phyloP scores from a whole-genome alignment of 2,329 filamentous ascomycete species.

The Colletotrichum eleusines region DNA sequence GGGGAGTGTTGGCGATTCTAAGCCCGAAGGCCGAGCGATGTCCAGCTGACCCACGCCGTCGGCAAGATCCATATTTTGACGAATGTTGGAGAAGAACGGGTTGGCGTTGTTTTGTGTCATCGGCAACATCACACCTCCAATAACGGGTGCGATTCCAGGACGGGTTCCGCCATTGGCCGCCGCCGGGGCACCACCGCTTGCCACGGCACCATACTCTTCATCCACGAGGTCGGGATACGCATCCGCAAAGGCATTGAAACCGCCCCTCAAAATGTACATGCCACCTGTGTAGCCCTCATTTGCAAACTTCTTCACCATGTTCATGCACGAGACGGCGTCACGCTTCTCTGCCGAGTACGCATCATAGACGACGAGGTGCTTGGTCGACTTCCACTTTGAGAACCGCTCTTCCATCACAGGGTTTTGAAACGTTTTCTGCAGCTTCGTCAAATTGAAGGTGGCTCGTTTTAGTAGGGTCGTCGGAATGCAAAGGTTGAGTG shows the following conservation, averaged over 20 bases:
- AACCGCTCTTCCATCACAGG: slow-evolving; percentile 79
- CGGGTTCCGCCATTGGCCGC: slow-evolving; percentile 56
- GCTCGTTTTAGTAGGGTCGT: slow-evolving; percentile 92
- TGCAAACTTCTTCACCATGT: slow-evolving; percentile 93
- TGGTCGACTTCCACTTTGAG: slow-evolving; percentile 78
- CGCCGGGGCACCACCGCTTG: slow-evolving; percentile 56
- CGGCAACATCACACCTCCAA: slow-evolving; percentile 89
- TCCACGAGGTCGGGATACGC: slow-evolving; percentile 76
- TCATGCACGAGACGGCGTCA: slow-evolving; percentile 83
- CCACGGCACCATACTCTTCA: slow-evolving; percentile 52
- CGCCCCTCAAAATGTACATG: slow-evolving; percentile 82
- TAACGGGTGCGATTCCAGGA: slow-evolving; percentile 75
- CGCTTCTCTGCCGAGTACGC: slow-evolving; percentile 79
- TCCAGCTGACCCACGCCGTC: slow-evolving; percentile 90
- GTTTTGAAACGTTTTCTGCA: slow-evolving; percentile 86
- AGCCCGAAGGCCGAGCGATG: slow-evolving; percentile 59
- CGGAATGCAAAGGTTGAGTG: slow-evolving; percentile 93
- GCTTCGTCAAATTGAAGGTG: slow-evolving; percentile 89
- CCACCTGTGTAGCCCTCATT: slow-evolving; percentile 84
- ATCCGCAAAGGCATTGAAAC: slow-evolving; percentile 80
- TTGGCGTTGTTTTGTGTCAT: slow-evolving; percentile 76
- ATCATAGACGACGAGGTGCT: slow-evolving; percentile 90
- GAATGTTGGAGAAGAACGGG: slow-evolving; percentile 95
- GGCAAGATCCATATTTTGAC: slow-evolving; percentile 95
- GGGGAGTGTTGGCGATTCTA: slow-evolving; percentile 71